Conservation (phyloP, 225 moss, liverwort and hornwort genomes). For the Bryum argenteum region DNA sequence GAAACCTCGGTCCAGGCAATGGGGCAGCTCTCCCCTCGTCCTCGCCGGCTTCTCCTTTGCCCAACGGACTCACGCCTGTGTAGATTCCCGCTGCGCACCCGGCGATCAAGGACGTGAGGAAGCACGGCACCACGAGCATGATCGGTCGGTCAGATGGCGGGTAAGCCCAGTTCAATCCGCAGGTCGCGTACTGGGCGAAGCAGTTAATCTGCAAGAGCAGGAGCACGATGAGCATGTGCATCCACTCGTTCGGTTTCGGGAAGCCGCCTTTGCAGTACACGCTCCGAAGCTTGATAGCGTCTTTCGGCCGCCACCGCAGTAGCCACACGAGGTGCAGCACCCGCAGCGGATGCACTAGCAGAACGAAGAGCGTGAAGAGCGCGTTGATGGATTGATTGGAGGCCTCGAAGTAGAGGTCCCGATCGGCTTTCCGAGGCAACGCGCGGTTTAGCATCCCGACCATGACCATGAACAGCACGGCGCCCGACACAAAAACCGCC, state of each 20-base stretch:
- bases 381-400: conserved; percentile 82
- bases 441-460: conserved; percentile 70
- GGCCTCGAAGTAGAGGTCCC: conserved; percentile 79
- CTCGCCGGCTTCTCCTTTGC: conserved; percentile 39
- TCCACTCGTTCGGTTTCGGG: conserved; percentile 74
- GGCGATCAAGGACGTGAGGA: conserved; percentile 53
- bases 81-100: conserved; percentile 71
- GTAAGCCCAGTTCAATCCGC: conserved; percentile 81
- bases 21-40: conserved; percentile 11
- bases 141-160: conserved; percentile 61
- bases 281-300: conserved; percentile 55
- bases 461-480: conserved; percentile 86
- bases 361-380: conserved; percentile 71
- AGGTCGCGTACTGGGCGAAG: conserved; percentile 73
- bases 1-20: conserved; percentile 15
- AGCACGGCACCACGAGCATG: conserved; percentile 57
- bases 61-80: conserved; percentile 59
- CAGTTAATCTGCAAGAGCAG: conserved; percentile 74
- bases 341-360: conserved; percentile 64
- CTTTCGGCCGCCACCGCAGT: conserved; percentile 57
- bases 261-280: conserved; percentile 69
- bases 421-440: conserved; percentile 42
- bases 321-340: conserved; percentile 63
- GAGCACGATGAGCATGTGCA: conserved; percentile 71
- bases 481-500: conserved; percentile 67